Conservation (phyloP, 202 grass and related monocot species). For the Eragrostis tef region DNA sequence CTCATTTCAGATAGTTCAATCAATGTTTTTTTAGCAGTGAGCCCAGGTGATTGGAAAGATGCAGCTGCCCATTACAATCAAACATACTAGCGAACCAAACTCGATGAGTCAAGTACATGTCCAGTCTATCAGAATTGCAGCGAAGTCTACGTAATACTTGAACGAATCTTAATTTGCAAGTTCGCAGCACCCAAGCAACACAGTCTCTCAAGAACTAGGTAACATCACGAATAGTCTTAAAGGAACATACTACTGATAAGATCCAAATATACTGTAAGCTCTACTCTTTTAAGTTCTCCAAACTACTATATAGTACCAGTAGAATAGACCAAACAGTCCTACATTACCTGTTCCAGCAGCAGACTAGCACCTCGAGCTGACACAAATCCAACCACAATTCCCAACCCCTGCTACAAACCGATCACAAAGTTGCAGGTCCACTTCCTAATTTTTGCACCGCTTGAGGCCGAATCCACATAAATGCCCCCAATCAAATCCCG, state of each 20-base stretch:
- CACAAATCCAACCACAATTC: slow-evolving; percentile 36
- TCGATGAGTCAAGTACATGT: not conserved
- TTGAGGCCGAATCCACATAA: slow-evolving; percentile 12
- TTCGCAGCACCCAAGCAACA: not conserved
- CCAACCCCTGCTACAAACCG: not conserved
- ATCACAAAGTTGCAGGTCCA: not conserved
- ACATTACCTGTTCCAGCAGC: slow-evolving; percentile 19
- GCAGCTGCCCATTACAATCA: not conserved
- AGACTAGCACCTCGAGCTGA: not conserved
- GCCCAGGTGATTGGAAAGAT: slow-evolving; percentile 12
- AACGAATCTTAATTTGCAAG: too few species aligned
- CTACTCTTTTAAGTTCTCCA: not conserved
- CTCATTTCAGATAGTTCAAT: not conserved
- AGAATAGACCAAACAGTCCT: slow-evolving; percentile 11
- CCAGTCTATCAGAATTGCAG: slow-evolving; percentile 9
- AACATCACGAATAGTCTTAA: slow-evolving; percentile 8
- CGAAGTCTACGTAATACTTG: too few species aligned
- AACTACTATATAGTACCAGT: not conserved
- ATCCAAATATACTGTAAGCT: not conserved
- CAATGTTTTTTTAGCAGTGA: not conserved
- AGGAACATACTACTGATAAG: not conserved
- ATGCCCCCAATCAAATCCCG: slow-evolving; percentile 4
- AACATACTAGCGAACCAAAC: slow-evolving; percentile 5
- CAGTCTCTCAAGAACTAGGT: not conserved
- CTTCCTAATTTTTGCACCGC: not conserved